Conservation (phyloP, 257 asterid genomes). For the Solanum infundibuliforme region DNA sequence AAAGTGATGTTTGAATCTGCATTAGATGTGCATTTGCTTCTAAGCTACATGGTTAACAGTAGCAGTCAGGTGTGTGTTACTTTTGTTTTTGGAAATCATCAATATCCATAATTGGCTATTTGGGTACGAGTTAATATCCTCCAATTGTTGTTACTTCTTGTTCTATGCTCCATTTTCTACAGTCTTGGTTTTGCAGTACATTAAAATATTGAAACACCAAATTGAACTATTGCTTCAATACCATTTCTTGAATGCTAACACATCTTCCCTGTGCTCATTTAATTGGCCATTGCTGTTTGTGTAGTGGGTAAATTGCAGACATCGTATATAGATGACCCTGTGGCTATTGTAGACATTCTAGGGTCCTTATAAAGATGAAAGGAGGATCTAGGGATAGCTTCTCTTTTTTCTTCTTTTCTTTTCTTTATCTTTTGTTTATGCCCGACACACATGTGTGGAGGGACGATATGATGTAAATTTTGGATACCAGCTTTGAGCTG, state of each 20-base stretch:
- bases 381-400: no score
- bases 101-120: not conserved
- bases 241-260: not conserved
- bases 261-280: not conserved
- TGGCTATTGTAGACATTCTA: no score
- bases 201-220: not conserved
- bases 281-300: not conserved
- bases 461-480: no score
- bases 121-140: not conserved
- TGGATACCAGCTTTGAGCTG: no score
- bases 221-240: not conserved
- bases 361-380: no score
- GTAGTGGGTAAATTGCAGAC: not conserved
- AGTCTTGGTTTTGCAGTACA: not conserved
- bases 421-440: no score
- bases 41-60: constrained; percentile 70
- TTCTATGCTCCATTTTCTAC: not conserved
- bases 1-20: constrained; percentile 80
- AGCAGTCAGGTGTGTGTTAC: constrained; percentile 77
- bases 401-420: no score
- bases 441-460: no score
- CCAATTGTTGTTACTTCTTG: not conserved
- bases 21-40: constrained; percentile 72
- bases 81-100: not conserved
- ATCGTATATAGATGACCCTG: no score